These are phyloP conservation scores for Chrysochromulina tobinii DNA, from an alignment of 78 protist genomes.

Conservation along the genomic window DNA sequence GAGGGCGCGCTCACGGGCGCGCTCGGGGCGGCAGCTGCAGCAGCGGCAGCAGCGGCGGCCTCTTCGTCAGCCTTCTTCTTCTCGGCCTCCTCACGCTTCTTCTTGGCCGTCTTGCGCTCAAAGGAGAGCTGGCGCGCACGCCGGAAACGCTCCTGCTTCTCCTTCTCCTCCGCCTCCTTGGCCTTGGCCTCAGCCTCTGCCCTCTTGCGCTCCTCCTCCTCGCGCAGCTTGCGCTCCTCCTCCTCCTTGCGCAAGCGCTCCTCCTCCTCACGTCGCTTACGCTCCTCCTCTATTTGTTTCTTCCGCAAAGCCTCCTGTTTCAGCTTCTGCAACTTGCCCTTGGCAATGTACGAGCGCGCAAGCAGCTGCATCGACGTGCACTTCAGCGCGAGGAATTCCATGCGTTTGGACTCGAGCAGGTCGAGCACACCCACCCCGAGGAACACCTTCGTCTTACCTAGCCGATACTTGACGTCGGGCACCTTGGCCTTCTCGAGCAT, in stretches of 20 bases:
- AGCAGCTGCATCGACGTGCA: not conserved
- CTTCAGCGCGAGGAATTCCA: not conserved
- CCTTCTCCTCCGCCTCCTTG: conserved; percentile 25
- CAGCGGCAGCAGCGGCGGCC: not conserved
- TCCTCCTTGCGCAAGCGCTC: not conserved
- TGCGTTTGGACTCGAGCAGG: not conserved
- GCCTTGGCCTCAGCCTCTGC: too few species aligned
- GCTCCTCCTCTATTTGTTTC: too few species aligned
- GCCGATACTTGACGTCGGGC: not conserved
- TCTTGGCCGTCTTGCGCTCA: not conserved
- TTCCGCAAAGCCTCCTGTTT: not conserved
- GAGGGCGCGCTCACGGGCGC: not conserved
- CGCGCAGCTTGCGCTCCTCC: not conserved
- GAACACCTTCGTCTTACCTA: not conserved
- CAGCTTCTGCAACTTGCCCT: too few species aligned
- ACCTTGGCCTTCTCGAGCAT: not conserved
- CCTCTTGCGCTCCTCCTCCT: not conserved
- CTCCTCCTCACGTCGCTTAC: not conserved
- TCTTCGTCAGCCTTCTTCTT: not conserved
- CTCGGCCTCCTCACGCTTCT: not conserved
- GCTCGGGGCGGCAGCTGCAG: not conserved
- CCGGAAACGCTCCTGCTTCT: not conserved
- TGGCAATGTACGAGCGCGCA: not conserved
- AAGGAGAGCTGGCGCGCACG: conserved; percentile 17
- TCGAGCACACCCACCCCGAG: conserved; percentile 24